A percentile compares a stretch with the other conserved stretches of the same genome.
These are phyloP conservation scores for Cucurbita moschata DNA, from an alignment of 306 rosid species.

Conservation along the genomic window DNA sequence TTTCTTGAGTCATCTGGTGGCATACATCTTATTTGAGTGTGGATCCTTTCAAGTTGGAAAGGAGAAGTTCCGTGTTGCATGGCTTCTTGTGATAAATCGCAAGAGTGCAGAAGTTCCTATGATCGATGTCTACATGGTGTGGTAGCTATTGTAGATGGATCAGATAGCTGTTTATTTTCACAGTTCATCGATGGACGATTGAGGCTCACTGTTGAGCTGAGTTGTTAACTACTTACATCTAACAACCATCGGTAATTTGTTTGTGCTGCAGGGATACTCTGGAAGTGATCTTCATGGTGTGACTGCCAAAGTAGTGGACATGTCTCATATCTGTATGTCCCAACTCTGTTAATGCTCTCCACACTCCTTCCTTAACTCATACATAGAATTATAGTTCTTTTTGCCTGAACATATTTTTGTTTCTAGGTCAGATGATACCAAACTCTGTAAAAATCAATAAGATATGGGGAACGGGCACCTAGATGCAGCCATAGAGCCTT, in stretches of 20 bases:
- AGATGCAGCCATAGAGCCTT: background rate
- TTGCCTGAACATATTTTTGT: too few relatives aligned
- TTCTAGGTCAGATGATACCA: too few relatives aligned
- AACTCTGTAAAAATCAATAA: too few relatives aligned
- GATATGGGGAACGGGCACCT: background rate
- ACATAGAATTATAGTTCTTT: background rate
- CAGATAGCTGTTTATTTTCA: background rate
- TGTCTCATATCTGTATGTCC: slow-evolving; percentile 86
- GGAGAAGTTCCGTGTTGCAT: slow-evolving; percentile 76
- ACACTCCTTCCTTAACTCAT: background rate
- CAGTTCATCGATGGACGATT: background rate
- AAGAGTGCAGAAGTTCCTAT: slow-evolving; percentile 80
- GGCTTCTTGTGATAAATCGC: slow-evolving; percentile 91
- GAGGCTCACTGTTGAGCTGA: background rate
- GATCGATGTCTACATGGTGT: slow-evolving; percentile 77
- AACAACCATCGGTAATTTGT: background rate
- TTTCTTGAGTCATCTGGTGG: background rate
- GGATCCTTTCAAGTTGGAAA: slow-evolving; percentile 95
- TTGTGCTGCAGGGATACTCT: slow-evolving; percentile 55
- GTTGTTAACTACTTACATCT: background rate
- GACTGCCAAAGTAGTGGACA: slow-evolving; percentile 89
- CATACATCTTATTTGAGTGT: slow-evolving; percentile 17
- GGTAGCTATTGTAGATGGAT: background rate
- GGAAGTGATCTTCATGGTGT: slow-evolving; percentile 88
- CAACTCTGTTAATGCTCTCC: background rate